These are phyloP conservation scores for Dioscorea zingiberensis DNA, from an alignment of 106 monocot species.

Conservation along the genomic window DNA sequence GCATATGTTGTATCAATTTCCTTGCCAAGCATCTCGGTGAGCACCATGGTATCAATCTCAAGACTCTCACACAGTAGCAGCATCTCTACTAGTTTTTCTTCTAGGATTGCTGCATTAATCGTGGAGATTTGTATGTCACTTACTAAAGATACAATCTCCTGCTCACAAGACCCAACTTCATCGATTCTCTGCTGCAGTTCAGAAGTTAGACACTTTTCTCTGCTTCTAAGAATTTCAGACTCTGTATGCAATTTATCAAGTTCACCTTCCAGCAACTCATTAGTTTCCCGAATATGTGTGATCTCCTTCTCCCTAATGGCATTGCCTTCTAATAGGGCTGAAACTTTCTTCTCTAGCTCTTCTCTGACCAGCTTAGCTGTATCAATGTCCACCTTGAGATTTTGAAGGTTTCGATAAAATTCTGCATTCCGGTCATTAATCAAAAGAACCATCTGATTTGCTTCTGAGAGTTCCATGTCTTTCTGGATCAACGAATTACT, in stretches of 20 bases:
- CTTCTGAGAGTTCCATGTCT: constrained; percentile 22
- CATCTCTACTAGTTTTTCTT: constrained; percentile 59
- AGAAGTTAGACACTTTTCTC: constrained; percentile 16
- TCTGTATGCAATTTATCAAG: constrained; percentile 17
- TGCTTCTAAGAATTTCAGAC: constrained; percentile 17
- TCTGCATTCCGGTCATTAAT: constrained; percentile 7
- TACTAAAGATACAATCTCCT: constrained; percentile 36
- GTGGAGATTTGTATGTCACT: constrained; percentile 32
- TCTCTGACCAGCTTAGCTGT: constrained; percentile 19
- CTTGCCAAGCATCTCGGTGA: constrained; percentile 37
- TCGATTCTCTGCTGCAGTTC: constrained; percentile 21
- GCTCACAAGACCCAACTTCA: constrained; percentile 29
- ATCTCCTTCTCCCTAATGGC: constrained; percentile 25
- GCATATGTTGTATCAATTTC: constrained; percentile 30
- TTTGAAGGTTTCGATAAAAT: constrained; percentile 16
- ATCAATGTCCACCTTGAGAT: constrained; percentile 15
- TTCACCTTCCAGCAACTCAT: constrained; percentile 17
- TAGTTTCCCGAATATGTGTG: constrained; percentile 19
- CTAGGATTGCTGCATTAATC: constrained; percentile 37
- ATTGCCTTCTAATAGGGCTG: no score
- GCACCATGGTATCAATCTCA: constrained; percentile 33
- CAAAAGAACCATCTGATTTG: constrained; percentile 16
- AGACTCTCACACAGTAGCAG: constrained; percentile 43
- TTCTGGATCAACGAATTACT: constrained; percentile 17
- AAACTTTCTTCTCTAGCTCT: constrained; percentile 23